Evolutionary conservation across 306 rosid genomes (phyloP).

Genomic region (Fragaria ananassa): DNA sequence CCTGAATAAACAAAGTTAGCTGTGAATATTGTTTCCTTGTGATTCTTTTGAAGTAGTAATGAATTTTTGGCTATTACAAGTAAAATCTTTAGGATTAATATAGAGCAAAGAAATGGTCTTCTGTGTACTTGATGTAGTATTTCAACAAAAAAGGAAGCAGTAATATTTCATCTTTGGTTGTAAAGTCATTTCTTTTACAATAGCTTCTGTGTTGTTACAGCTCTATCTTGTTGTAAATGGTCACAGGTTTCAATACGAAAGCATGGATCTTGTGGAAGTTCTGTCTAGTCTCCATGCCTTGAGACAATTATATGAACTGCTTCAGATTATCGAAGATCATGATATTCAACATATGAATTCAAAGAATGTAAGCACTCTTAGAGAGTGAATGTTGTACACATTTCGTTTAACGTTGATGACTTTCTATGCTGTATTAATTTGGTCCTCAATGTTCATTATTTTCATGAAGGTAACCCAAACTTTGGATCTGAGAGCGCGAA

Average conservation of each 20-base stretch:
- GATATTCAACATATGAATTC: conserved; percentile 1
- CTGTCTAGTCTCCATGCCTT: conserved; percentile 24
- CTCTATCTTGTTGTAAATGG: neutral
- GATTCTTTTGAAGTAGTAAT: neutral
- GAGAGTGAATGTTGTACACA: neutral
- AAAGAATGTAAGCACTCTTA: conserved; percentile 24
- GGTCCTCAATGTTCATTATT: neutral
- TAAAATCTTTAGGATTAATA: neutral
- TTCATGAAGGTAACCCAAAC: conserved; percentile 13
- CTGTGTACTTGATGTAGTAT: neutral
- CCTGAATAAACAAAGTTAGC: neutral
- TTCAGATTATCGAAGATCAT: neutral
- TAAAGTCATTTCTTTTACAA: neutral
- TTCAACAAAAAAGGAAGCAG: neutral
- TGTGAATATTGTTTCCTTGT: neutral
- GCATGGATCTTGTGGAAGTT: conserved; percentile 15
- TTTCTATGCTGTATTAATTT: neutral
- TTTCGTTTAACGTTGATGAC: neutral
- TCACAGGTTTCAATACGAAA: neutral
- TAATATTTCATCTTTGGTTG: neutral
- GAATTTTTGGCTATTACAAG: neutral
- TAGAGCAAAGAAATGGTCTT: neutral
- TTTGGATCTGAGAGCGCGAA: conserved; percentile 46
- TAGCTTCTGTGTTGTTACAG: neutral
- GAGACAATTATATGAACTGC: conserved; percentile 26